Evolutionary conservation across 148 eudicot species (phyloP).

Genomic region (Vaccinium vitisidaea): DNA sequence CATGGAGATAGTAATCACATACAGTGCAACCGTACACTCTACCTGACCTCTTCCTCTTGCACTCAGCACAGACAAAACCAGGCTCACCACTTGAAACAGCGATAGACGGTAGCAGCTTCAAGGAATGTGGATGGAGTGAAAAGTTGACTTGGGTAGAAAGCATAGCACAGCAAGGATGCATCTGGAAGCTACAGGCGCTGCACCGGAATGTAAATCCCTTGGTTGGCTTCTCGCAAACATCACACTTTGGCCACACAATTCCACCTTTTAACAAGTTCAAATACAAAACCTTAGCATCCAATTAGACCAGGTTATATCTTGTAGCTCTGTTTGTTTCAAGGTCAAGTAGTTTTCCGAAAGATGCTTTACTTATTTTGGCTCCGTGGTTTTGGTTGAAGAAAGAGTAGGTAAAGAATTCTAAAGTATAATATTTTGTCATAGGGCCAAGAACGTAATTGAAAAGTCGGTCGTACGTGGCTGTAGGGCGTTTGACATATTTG

Average conservation of each 20-base stretch:
- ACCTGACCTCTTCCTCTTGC: slow-evolving; percentile 69
- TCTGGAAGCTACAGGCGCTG: slow-evolving; percentile 72
- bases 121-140: slow-evolving; percentile 56
- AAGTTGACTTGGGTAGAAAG: slow-evolving; percentile 60
- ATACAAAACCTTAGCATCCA: background rate
- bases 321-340: background rate
- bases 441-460: background rate
- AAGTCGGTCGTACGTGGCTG: background rate
- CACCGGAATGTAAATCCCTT: slow-evolving; percentile 72
- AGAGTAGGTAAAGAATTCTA: background rate
- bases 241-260: slow-evolving; percentile 58
- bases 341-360: background rate
- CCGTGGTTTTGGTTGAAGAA: background rate
- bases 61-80: slow-evolving; percentile 47
- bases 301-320: background rate
- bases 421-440: background rate
- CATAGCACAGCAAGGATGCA: slow-evolving; percentile 90
- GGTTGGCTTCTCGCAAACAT: slow-evolving; percentile 61
- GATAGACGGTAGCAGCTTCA: slow-evolving; percentile 49
- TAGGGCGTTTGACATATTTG: background rate
- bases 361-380: background rate
- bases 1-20: slow-evolving; percentile 53
- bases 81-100: slow-evolving; percentile 14
- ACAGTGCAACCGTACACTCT: slow-evolving; percentile 61
- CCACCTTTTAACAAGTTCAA: slow-evolving; percentile 42